phyloP scores from a whole-genome alignment of 345 rosid genomes.

The Stellera chamaejasme region DNA sequence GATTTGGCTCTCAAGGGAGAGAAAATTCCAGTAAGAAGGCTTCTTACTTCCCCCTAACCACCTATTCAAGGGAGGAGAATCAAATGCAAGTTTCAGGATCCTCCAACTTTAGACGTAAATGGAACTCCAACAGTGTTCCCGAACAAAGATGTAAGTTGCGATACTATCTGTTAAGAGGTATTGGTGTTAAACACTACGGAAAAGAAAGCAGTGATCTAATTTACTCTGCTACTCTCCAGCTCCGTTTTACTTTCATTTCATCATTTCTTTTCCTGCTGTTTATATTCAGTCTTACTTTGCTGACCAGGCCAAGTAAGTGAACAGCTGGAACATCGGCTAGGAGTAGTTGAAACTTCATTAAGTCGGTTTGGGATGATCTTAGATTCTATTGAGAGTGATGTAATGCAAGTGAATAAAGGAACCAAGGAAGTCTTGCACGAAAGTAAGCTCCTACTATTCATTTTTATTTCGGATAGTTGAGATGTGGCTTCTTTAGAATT shows the following conservation, averaged over 20 bases:
- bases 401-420: conserved; percentile 78
- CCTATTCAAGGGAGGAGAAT: conserved; percentile 48
- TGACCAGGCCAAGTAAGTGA: conserved; percentile 54
- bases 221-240: not conserved
- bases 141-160: conserved; percentile 46
- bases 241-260: conserved; percentile 7
- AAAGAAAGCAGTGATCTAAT: not conserved
- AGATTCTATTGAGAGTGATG: conserved; percentile 75
- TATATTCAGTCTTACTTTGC: conserved; percentile 9
- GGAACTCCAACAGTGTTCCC: conserved; percentile 42
- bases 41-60: conserved; percentile 41
- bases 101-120: conserved; percentile 39
- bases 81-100: conserved; percentile 48
- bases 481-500: not conserved
- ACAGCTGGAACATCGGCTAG: conserved; percentile 65
- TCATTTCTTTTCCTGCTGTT: conserved; percentile 1
- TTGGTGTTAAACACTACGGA: not conserved
- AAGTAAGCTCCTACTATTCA: conserved; percentile 38
- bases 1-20: conserved; percentile 64
- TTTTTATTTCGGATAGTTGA: not conserved
- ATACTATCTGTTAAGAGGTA: not conserved
- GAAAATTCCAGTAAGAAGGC: conserved; percentile 45
- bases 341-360: conserved; percentile 66
- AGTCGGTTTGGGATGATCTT: conserved; percentile 71
- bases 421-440: conserved; percentile 61